Evolutionary conservation across 2,329 filamentous ascomycete species (phyloP).

Genomic region (Aureobasidium sp.): DNA sequence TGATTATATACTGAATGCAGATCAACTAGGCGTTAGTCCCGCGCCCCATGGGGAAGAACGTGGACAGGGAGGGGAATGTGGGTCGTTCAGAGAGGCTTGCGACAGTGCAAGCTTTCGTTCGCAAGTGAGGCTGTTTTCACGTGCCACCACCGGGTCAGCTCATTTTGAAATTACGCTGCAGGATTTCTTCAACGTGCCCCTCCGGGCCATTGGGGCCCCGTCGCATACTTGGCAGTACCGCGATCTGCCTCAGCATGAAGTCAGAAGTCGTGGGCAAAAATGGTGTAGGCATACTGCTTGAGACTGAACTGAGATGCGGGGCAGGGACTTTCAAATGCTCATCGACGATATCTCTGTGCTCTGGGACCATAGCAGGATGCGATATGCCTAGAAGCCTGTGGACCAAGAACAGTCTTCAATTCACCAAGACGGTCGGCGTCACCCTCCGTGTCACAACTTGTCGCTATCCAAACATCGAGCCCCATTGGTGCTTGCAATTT

Average conservation of each 20-base stretch:
- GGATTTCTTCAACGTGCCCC: not conserved
- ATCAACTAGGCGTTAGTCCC: not conserved
- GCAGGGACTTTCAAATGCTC: not conserved
- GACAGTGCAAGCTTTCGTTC: not conserved
- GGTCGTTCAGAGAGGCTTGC: not conserved
- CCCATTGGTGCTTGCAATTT: too few species aligned
- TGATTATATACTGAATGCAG: not conserved
- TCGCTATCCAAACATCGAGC: too few species aligned
- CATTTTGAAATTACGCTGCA: not conserved
- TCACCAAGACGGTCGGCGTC: not conserved
- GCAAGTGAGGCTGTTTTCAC: too few species aligned
- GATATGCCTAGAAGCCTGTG: not conserved
- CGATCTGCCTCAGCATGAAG: not conserved
- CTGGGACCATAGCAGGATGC: not conserved
- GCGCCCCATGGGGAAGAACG: conserved; percentile 1
- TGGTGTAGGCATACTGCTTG: not conserved
- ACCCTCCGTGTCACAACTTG: too few species aligned
- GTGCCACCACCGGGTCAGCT: not conserved
- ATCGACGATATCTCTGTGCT: not conserved
- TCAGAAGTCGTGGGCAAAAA: not conserved
- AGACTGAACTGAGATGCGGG: not conserved
- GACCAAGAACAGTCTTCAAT: not conserved
- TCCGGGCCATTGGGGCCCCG: not conserved
- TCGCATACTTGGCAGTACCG: not conserved
- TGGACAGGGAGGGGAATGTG: not conserved